A percentile compares a stretch with the other conserved stretches of the same genome.
These are phyloP conservation scores for Colletotrichum viniferum DNA, from an alignment of 2,329 filamentous ascomycete genomes.

Conservation along the genomic window DNA sequence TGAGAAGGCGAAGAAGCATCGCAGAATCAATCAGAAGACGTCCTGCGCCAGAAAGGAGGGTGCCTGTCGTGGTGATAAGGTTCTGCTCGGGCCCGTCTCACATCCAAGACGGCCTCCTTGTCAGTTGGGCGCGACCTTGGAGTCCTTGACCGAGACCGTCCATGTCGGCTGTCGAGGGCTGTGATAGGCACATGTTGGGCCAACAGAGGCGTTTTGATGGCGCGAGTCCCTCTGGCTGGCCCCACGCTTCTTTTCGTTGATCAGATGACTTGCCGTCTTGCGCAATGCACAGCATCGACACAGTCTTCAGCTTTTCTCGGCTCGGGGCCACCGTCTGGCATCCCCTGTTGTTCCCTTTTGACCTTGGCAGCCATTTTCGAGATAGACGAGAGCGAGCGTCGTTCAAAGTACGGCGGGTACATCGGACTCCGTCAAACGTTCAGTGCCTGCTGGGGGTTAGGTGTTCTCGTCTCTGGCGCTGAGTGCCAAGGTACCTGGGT, in stretches of 20 bases:
- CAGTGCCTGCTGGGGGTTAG: not conserved
- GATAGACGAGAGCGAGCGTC: not conserved
- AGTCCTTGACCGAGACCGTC: not conserved
- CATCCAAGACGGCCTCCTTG: not conserved
- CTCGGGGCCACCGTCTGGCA: not conserved
- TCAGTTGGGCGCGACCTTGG: not conserved
- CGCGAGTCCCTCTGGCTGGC: not conserved
- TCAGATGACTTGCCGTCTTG: slow-evolving; percentile 2
- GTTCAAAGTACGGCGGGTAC: not conserved
- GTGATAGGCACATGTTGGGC: not conserved
- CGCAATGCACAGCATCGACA: not conserved
- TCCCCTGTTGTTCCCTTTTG: not conserved
- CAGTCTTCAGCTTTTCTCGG: not conserved
- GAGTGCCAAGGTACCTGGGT: not conserved
- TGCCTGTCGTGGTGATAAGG: slow-evolving; percentile 5
- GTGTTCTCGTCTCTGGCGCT: not conserved
- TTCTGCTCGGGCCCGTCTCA: slow-evolving; percentile 10
- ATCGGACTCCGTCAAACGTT: not conserved
- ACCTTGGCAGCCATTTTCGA: not conserved
- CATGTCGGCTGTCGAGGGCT: not conserved
- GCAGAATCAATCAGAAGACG: not conserved
- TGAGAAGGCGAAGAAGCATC: not conserved
- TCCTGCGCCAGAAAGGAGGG: not conserved
- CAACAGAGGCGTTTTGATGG: not conserved
- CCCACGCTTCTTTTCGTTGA: not conserved